phyloP scores from a whole-genome alignment of 176 grass and related monocot species.

The Triticum timopheevii region DNA sequence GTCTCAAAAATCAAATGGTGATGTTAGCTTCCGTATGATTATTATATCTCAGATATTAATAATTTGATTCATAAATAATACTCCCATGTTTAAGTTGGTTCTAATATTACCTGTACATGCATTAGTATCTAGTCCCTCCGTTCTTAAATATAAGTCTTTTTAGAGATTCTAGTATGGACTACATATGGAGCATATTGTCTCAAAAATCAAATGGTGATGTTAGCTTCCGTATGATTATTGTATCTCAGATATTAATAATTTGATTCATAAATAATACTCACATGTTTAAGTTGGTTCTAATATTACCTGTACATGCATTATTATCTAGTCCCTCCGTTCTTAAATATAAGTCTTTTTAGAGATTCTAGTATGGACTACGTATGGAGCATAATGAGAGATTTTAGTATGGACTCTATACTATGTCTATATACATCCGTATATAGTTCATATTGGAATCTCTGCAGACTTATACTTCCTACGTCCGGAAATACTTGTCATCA shows the following conservation, averaged over 20 bases:
- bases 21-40: neutral
- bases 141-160: no score
- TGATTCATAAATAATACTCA: neutral
- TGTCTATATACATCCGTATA: no score
- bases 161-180: no score
- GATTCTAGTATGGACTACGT: no score
- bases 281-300: neutral
- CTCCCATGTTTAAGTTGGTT: neutral
- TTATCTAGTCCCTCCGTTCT: no score
- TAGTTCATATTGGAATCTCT: no score
- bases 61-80: neutral
- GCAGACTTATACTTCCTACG: no score
- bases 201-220: neutral
- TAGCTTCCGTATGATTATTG: neutral
- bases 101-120: neutral
- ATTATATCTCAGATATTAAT: neutral
- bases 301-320: neutral
- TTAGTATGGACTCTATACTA: no score
- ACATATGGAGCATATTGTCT: neutral
- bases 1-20: conserved; percentile 4
- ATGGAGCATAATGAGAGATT: no score
- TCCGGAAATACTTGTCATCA: no score
- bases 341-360: no score
- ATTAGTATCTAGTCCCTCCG: neutral
- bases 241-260: neutral